Conservation (phyloP, 345 rosid species). For the Murraya koenigii region DNA sequence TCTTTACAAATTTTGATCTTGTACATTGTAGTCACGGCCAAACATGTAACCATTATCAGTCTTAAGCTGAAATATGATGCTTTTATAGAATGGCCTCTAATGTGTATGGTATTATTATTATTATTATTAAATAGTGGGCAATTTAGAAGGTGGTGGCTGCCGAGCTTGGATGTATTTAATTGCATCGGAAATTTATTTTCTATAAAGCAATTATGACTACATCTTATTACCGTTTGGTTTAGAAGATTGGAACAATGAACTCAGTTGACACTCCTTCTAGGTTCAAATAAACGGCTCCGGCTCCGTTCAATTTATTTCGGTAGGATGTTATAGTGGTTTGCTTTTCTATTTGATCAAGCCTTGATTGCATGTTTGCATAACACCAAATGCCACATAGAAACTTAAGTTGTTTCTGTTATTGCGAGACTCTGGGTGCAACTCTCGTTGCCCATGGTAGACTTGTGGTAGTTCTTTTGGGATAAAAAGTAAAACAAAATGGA, state of each 20-base stretch:
- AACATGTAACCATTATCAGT: constrained; percentile 4
- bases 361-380: not conserved
- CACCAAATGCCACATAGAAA: not conserved
- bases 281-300: too few relatives aligned
- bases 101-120: not conserved
- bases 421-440: not conserved
- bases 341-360: not conserved
- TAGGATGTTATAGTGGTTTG: not conserved
- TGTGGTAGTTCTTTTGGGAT: too few relatives aligned
- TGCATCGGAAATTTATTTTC: not conserved
- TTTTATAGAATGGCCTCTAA: not conserved
- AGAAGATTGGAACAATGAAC: too few relatives aligned
- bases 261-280: not conserved
- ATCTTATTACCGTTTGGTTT: not conserved
- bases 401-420: not conserved
- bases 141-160: not conserved
- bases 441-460: not conserved
- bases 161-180: not conserved
- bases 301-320: not conserved
- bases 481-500: too few relatives aligned
- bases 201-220: not conserved
- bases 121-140: not conserved
- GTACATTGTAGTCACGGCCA: not conserved
- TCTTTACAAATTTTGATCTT: not conserved
- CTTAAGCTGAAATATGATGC: not conserved